Percentiles rank a stretch among this genome's conserved stretches.
Evolutionary conservation across 1,284 basidiomycete genomes (phyloP).

Genomic region (Earliella scabrosa): DNA sequence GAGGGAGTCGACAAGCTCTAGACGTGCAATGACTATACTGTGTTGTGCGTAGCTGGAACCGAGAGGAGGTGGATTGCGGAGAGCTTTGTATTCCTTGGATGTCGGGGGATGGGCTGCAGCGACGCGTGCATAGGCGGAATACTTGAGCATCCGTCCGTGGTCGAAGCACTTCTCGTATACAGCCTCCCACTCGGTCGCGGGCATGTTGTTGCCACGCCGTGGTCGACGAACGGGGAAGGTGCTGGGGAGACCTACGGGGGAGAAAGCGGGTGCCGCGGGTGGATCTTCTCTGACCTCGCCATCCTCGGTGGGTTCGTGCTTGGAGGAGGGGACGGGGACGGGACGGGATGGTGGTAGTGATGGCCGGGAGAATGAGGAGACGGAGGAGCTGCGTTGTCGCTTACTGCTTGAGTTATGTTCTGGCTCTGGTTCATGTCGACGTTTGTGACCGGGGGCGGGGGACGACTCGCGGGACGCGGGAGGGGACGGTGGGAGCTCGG

Average conservation of each 20-base stretch:
- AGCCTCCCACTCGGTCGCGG: conserved; percentile 30
- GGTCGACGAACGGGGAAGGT: conserved; percentile 68
- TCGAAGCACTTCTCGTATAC: conserved; percentile 67
- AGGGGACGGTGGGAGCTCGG: conserved; percentile 68
- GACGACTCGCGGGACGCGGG: conserved; percentile 66
- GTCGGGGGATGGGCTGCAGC: conserved; percentile 70
- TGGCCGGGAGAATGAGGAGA: conserved; percentile 40
- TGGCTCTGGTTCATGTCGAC: conserved; percentile 53
- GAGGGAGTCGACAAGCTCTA: conserved; percentile 76
- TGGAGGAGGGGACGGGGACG: conserved; percentile 26
- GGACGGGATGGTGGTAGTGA: conserved; percentile 33
- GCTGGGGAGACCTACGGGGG: conserved; percentile 32
- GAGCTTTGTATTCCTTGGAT: conserved; percentile 64
- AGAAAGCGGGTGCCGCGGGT: conserved; percentile 31
- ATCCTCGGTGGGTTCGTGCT: conserved; percentile 39
- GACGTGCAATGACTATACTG: conserved; percentile 68
- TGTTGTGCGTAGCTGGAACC: conserved; percentile 72
- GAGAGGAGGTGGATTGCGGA: conserved; percentile 62
- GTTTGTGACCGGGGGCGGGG: conserved; percentile 59
- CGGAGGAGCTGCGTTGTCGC: conserved; percentile 53
- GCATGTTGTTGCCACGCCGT: conserved; percentile 57
- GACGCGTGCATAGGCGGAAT: conserved; percentile 74
- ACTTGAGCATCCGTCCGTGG: conserved; percentile 70
- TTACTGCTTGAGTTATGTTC: conserved; percentile 51
- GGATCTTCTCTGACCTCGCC: conserved; percentile 41